Base-by-base conservation (phyloP, 805 yeast species). In the Metschnikowia lochheadii region DNA sequence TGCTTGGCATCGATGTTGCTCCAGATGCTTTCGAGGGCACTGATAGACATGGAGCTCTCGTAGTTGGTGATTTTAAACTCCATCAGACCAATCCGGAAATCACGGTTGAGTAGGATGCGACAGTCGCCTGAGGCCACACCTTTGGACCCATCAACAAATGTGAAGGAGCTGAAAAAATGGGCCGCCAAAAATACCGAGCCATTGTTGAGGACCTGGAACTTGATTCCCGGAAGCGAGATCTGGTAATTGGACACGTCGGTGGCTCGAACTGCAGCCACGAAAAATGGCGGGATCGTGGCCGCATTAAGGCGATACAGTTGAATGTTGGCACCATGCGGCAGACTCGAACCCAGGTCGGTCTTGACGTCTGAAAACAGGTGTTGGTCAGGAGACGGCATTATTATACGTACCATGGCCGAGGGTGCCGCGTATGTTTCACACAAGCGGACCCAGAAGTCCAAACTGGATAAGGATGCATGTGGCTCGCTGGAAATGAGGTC, bases 101-200 rank as follows among this genome's bases (percentile, higher is more conserved):
- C 78, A 32, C 84, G 72, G 60, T 81, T 84, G 68, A 89, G 78
- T 6, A 81, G 71, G 8, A 87, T 80, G 54, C 82, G 81, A 39
- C 84, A 66, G 17, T 79, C 80, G 0, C 92, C 88, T 50, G 74
- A 72, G 44, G 84, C 78, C 8, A 80, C 76, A 7, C 87, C 81
- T 56, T 77, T 77, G 2, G 91, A 83, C 0, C 94, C 95, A 65
- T 88, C 96, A 2, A 70, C 65, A 61, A 82, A 87, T 64, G 78
- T 52, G 46, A 63, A 65, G 15, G 60, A 61, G n/a, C 68, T 47
- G 21, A 54, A 49, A 37, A 72, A 51, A 17, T 64, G 61, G 3
- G 73, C 61, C 4, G 65, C 60, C 33, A 73, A 59, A 38, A 70
- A 64, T 7, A 72, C 68, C n/a, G 68, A 60, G 15, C 77, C 76